Conservation (phyloP, 2,329 filamentous ascomycete genomes). For the Coleophoma crateriformis region DNA sequence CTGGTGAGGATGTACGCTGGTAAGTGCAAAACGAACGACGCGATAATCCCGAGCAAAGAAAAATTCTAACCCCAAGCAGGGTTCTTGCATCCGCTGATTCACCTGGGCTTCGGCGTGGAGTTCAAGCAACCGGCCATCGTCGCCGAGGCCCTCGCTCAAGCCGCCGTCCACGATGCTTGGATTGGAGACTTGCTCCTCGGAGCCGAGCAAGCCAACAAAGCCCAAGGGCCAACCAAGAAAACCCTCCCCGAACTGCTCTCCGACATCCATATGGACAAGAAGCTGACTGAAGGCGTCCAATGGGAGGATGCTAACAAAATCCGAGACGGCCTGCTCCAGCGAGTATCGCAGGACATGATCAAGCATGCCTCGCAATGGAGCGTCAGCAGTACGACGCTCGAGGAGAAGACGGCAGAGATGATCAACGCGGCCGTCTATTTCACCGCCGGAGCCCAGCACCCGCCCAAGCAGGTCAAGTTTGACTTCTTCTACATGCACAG, state of each 20-base stretch:
- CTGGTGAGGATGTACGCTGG: constrained; percentile 62
- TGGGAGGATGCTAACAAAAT: constrained; percentile 58
- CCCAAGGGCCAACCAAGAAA: constrained; percentile 26
- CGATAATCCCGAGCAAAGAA: too few species aligned
- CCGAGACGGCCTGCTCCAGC: constrained; percentile 59
- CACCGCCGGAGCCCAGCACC: constrained; percentile 49
- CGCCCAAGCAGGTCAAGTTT: constrained; percentile 62
- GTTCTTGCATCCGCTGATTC: constrained; percentile 75
- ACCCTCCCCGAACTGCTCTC: constrained; percentile 56
- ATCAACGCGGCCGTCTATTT: constrained; percentile 54
- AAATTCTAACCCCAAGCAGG: constrained; percentile 31
- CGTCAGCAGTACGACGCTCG: constrained; percentile 43
- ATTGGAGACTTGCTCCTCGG: constrained; percentile 47
- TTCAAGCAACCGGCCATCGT: constrained; percentile 77
- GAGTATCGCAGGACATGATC: constrained; percentile 59
- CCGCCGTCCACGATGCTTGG: constrained; percentile 60
- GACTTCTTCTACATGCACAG: constrained; percentile 84
- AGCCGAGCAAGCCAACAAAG: constrained; percentile 41
- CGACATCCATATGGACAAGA: constrained; percentile 49
- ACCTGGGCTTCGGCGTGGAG: constrained; percentile 80
- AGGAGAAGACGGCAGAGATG: constrained; percentile 60
- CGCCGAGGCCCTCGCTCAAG: constrained; percentile 73
- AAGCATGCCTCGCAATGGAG: constrained; percentile 52
- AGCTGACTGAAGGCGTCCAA: constrained; percentile 46
- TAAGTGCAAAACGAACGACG: constrained; percentile 20